Percentiles rank a stretch among this genome's conserved stretches.
Evolutionary conservation across 2,329 filamentous ascomycete species (phyloP).

Genomic region (Colletotrichum paranaense): DNA sequence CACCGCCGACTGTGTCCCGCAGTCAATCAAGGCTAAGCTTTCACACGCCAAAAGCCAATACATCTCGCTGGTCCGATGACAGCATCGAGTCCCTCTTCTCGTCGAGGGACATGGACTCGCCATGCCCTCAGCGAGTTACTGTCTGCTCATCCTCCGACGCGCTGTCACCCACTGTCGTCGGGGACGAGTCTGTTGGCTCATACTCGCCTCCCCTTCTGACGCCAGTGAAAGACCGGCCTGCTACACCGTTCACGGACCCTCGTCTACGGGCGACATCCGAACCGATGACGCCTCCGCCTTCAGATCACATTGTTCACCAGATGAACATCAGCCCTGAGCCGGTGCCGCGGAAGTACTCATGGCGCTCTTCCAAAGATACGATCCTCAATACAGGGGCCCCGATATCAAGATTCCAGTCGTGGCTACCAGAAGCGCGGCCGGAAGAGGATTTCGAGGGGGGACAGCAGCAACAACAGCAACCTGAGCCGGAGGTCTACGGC

Average conservation of each 20-base stretch:
- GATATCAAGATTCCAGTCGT: slow-evolving; percentile 14
- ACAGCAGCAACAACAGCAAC: neutral
- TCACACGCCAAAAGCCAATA: slow-evolving; percentile 17
- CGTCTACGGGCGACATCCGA: slow-evolving; percentile 9
- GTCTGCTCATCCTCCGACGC: slow-evolving; percentile 25
- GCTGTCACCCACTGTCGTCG: slow-evolving; percentile 27
- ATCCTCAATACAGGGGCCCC: slow-evolving; percentile 22
- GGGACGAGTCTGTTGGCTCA: slow-evolving; percentile 16
- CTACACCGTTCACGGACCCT: slow-evolving; percentile 28
- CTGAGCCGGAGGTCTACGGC: slow-evolving; percentile 32
- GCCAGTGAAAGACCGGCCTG: slow-evolving; percentile 23
- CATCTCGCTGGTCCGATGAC: slow-evolving; percentile 34
- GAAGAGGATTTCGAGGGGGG: neutral
- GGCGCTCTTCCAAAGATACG: slow-evolving; percentile 30
- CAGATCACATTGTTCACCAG: slow-evolving; percentile 17
- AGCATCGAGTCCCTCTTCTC: slow-evolving; percentile 30
- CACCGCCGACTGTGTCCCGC: slow-evolving; percentile 18
- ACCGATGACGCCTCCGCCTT: slow-evolving; percentile 28
- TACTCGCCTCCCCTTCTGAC: slow-evolving; percentile 11
- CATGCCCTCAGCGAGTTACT: slow-evolving; percentile 14
- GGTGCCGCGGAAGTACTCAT: slow-evolving; percentile 19
- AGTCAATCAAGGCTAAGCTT: neutral
- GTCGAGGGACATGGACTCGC: slow-evolving; percentile 27
- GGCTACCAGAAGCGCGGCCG: slow-evolving; percentile 19
- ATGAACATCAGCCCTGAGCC: slow-evolving; percentile 10